Percentiles rank a stretch among this genome's conserved stretches.
These are phyloP conservation scores for Scorias spongiosa DNA, from an alignment of 2,329 filamentous ascomycete species.

Conservation along the genomic window DNA sequence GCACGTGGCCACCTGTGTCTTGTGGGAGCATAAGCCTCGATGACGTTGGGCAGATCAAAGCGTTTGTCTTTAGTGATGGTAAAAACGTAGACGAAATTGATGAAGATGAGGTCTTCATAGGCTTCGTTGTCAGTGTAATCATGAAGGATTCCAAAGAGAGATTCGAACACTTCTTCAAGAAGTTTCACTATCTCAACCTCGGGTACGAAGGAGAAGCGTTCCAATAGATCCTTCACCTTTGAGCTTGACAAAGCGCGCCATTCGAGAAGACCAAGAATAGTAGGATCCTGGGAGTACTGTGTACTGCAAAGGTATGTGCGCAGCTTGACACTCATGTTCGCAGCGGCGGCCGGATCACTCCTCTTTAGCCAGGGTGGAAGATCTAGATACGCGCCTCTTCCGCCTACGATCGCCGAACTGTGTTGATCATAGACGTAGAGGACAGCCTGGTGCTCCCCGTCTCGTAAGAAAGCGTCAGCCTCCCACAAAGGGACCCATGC, in stretches of 20 bases:
- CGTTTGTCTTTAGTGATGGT: slow-evolving; percentile 88
- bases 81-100: slow-evolving; percentile 73
- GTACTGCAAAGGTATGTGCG: slow-evolving; percentile 90
- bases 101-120: slow-evolving; percentile 85
- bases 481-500: slow-evolving; percentile 93
- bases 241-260: slow-evolving; percentile 50
- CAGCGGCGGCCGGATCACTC: slow-evolving; percentile 57
- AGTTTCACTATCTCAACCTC: slow-evolving; percentile 98
- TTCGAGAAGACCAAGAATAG: slow-evolving; percentile 65
- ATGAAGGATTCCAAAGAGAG: slow-evolving; percentile 79
- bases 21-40: slow-evolving; percentile 78
- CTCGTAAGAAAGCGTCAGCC: slow-evolving; percentile 72
- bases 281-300: slow-evolving; percentile 80
- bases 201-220: slow-evolving; percentile 78
- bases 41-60: slow-evolving; percentile 79
- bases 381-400: slow-evolving; percentile 74
- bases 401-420: slow-evolving; percentile 57
- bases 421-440: slow-evolving; percentile 87
- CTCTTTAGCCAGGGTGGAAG: slow-evolving; percentile 65
- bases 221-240: slow-evolving; percentile 58
- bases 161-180: slow-evolving; percentile 73
- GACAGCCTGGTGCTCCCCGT: slow-evolving; percentile 66
- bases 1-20: slow-evolving; percentile 90
- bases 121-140: slow-evolving; percentile 85
- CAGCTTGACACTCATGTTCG: slow-evolving; percentile 57